Evolutionary conservation across 768 basidiomycete species (phyloP), one percentile per base, ranked within the genome.

Genomic region (Leccinellum luteum): DNA sequence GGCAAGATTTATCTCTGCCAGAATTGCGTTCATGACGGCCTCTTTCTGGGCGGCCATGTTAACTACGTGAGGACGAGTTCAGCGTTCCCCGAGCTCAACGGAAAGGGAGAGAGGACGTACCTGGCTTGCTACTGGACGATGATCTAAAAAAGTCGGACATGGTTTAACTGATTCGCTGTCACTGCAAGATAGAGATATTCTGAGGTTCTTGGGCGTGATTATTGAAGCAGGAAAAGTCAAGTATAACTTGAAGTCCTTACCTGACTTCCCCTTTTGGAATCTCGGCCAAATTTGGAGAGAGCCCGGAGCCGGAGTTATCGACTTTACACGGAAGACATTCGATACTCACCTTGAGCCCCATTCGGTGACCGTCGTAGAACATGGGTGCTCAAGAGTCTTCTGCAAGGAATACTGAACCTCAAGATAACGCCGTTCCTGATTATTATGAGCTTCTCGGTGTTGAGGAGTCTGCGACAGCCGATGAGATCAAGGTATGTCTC

Each of bases 401-500:
- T 44, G 73, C 75, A 19, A 75, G 75, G 44, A 62, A 74, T 12
- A 57, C 69, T 23, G 64, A 61, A 32, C 59, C 60, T 3, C 61
- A 66, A 1, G 70, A 67, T 1, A 63, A 60, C 25, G 66, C 71
- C 6, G 64, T 71, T 8, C 71, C 79, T 17, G 88, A 95, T 68
- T 96, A 94, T 70, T 97, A 97, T 69, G 76, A 87, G 52, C 79
- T 96, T 15, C 77, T 97, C 4, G 85, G 85, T 44, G 81, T 97
- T 1, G 84, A 86, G 38, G 93, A 95, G 66, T 81, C 85, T 56
- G 94, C 94, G 2, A 88, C 87, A 1, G 73, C 80, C 19, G 93
- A 94, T 44, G 95, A 98, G 70, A 96, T 98, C 75, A 94, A 88
- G 81, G 94, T 85, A 17, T 10, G 66, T 60, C 34, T 48, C 30